phyloP scores from a whole-genome alignment of 208 protist genomes.

The Wallacemonas sp. region DNA sequence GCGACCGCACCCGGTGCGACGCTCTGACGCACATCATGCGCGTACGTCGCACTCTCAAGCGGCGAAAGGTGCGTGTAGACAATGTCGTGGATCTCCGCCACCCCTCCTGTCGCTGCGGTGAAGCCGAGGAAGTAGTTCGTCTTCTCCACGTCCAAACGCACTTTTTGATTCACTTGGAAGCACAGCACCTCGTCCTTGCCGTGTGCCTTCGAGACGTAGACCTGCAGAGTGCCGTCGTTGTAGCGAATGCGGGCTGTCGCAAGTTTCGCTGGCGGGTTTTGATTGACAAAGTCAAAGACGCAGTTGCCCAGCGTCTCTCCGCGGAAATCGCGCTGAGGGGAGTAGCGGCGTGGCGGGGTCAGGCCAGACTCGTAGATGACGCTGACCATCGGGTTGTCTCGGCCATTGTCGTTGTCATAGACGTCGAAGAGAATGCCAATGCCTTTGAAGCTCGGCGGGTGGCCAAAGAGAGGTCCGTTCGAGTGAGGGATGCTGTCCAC shows the following conservation, averaged over 20 bases:
- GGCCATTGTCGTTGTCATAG: conserved; percentile 85
- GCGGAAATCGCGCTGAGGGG: conserved; percentile 56
- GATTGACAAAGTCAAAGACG: conserved; percentile 53
- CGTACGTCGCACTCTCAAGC: conserved; percentile 44
- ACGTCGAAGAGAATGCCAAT: conserved; percentile 86
- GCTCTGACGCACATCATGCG: conserved; percentile 56
- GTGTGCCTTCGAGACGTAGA: conserved; percentile 48
- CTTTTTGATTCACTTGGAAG: conserved; percentile 28
- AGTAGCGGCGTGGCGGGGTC: conserved; percentile 27
- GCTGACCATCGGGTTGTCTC: conserved; percentile 79
- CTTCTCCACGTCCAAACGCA: conserved; percentile 31
- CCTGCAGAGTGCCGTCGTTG: conserved; percentile 29
- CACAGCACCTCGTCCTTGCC: conserved; percentile 54
- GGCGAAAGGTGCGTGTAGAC: conserved; percentile 69
- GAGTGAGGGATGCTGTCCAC: conserved; percentile 23
- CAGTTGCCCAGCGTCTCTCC: conserved; percentile 52
- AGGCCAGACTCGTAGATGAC: conserved; percentile 55
- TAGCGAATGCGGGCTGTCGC: conserved; percentile 62
- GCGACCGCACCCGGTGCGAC: not conserved
- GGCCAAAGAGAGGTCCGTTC: conserved; percentile 72
- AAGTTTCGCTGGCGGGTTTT: conserved; percentile 17
- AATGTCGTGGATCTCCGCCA: conserved; percentile 74
- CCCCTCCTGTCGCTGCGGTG: conserved; percentile 60
- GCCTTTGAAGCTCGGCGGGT: conserved; percentile 63
- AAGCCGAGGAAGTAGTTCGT: conserved; percentile 63